Percentiles rank a stretch among this genome's conserved stretches.
These are phyloP conservation scores for Stephanodiscus triporus DNA, from an alignment of 108 stramenopile species.

Conservation along the genomic window DNA sequence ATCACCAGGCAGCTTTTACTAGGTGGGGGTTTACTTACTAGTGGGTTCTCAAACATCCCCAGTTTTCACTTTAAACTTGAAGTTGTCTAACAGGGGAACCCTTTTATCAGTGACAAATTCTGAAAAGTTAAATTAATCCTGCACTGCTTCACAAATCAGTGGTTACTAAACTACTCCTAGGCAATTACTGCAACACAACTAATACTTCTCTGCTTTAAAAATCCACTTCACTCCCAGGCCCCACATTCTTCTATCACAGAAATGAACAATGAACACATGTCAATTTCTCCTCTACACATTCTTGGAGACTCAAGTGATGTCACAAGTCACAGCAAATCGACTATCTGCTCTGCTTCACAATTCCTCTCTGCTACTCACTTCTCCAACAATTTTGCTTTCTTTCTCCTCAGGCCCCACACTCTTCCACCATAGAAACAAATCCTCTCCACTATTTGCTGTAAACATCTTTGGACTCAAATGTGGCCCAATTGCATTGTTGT, in stretches of 20 bases:
- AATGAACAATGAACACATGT: constrained; percentile 54
- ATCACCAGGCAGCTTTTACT: too few species aligned
- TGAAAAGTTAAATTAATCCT: too few species aligned
- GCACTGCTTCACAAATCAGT: too few species aligned
- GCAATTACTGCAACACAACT: too few species aligned
- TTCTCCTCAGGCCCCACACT: constrained; percentile 41
- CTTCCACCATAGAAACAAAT: constrained; percentile 73
- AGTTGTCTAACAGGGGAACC: too few species aligned
- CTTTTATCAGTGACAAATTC: too few species aligned
- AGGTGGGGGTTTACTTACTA: too few species aligned
- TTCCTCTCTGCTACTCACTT: constrained; percentile 50
- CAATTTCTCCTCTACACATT: constrained; percentile 53
- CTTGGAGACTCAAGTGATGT: constrained; percentile 56
- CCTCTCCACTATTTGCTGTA: constrained; percentile 46
- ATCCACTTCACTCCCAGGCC: too few species aligned
- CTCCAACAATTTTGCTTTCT: constrained; percentile 12
- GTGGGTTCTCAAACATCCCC: too few species aligned
- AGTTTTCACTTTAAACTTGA: too few species aligned
- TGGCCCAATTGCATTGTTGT: constrained; percentile 53
- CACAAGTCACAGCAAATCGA: constrained; percentile 54
- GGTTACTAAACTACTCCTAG: too few species aligned
- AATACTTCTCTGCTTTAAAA: too few species aligned
- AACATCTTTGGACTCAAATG: constrained; percentile 58
- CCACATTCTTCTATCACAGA: constrained; percentile 61
- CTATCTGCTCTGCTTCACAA: constrained; percentile 8